Conservation (phyloP, 495 filamentous ascomycete genomes). For the Xylaria sp. region DNA sequence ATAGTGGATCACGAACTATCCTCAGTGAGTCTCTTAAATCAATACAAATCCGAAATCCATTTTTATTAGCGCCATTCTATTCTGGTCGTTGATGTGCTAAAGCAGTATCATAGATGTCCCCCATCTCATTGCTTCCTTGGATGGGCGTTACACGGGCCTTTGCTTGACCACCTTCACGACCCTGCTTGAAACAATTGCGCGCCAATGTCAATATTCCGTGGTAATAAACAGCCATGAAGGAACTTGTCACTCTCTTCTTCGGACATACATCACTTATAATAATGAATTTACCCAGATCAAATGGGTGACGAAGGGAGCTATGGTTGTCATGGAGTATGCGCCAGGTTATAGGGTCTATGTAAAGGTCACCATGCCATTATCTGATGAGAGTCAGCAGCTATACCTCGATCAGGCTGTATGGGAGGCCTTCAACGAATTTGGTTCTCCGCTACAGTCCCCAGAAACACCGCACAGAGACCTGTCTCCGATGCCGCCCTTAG, state of each 20-base stretch:
- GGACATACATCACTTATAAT: background rate
- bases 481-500: background rate
- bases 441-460: background rate
- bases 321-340: background rate
- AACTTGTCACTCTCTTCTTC: background rate
- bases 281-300: background rate
- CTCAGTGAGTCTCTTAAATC: constrained; percentile 5
- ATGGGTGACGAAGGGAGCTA: background rate
- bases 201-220: background rate
- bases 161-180: background rate
- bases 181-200: background rate
- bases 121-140: background rate
- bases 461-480: background rate
- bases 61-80: background rate
- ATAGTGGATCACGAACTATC: background rate
- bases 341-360: background rate
- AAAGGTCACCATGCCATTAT: too few species aligned
- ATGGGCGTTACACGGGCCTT: background rate
- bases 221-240: background rate
- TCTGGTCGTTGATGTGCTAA: background rate
- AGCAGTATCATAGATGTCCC: background rate
- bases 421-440: background rate
- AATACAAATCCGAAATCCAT: background rate
- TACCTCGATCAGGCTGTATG: background rate
- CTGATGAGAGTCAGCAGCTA: background rate